Evolutionary conservation across 164 flowering plant species (phyloP), one percentile per base, ranked within the genome.

Genomic region (Paratinospora sagittata): DNA sequence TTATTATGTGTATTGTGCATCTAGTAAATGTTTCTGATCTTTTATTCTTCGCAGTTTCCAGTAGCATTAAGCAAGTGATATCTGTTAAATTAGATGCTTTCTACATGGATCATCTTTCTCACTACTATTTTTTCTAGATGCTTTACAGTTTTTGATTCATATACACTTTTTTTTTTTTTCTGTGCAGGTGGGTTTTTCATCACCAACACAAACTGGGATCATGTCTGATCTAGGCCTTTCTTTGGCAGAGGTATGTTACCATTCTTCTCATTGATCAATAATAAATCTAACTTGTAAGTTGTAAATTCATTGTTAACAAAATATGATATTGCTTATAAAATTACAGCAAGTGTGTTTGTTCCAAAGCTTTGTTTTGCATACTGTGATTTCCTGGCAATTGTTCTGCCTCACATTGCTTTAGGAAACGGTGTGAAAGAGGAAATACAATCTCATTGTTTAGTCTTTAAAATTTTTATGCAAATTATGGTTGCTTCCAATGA

Each of bases 191-290:
- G 82, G 80, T 13, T 80, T 58, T 70, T 80, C 82, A 43, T 80
- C 80, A 23, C 89, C 89, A 41, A 76, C 88, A 41, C 75, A 85
- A 24, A 65, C 76, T 33, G 87, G 84, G 69, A 85, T 89, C 41
- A 82, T 82, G 77, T 68, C 73, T 33, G 93, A 87, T 17, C 78
- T 87, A n/a, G 79, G 77, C 30, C 84, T 88, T 52, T 76, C 88
- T 36, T 66, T 80, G 30, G 81, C 93, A 41, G 76, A 84, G 81
- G 90, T 87, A 73, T 21, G 63, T 8, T 16, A 45, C 5, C 10
- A 37, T 17, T 60, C 24, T 27, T 33, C 33, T 55, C 68, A n/a
- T 36, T n/a, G n/a, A n/a, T n/a, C n/a, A n/a, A n/a, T n/a, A n/a
- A n/a, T n/a, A n/a, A n/a, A n/a, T n/a, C n/a, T n/a, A n/a, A n/a